A percentile compares a stretch with the other conserved stretches of the same genome.
These are phyloP conservation scores for Dichotomocladium elegans DNA, from an alignment of 371 early-diverging fungal species.

Conservation along the genomic window DNA sequence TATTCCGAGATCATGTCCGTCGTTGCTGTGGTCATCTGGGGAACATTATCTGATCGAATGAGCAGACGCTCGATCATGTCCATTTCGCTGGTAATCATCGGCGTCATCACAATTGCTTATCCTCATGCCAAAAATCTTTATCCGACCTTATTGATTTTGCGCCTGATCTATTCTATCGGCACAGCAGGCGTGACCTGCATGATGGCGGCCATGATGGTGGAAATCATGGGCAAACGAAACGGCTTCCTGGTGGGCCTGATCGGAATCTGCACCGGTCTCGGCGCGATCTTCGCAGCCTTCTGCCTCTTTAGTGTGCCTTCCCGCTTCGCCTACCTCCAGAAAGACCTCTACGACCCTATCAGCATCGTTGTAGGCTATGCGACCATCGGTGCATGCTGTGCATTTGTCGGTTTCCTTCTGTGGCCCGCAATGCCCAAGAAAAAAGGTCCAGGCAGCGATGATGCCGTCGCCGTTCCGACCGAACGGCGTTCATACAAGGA, in stretches of 20 bases:
- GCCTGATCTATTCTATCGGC: conserved; percentile 62
- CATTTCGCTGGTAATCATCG: conserved; percentile 43
- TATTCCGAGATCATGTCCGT: conserved; percentile 59
- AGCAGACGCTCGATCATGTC: conserved; percentile 15
- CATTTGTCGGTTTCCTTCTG: conserved; percentile 27
- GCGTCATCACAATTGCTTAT: conserved; percentile 38
- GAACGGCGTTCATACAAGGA: conserved; percentile 5
- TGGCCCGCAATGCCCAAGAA: conserved; percentile 37
- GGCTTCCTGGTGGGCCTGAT: conserved; percentile 50
- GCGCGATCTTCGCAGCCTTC: conserved; percentile 48
- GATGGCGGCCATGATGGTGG: conserved; percentile 60
- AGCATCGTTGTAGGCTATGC: conserved; percentile 2
- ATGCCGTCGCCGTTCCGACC: neutral
- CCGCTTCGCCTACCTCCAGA: conserved; percentile 13
- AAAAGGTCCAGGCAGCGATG: too few species aligned
- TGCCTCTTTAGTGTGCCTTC: conserved; percentile 41
- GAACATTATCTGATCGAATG: conserved; percentile 12
- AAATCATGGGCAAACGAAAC: conserved; percentile 45
- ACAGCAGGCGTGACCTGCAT: conserved; percentile 67
- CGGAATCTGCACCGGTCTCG: conserved; percentile 51
- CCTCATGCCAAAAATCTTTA: conserved; percentile 48
- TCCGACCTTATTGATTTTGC: conserved; percentile 48
- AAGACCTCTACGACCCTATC: conserved; percentile 2
- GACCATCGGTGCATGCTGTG: conserved; percentile 38
- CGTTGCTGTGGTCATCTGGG: conserved; percentile 35